These are phyloP conservation scores for Colletotrichum sp. DNA, from an alignment of 2,329 filamentous ascomycete species.

Conservation along the genomic window DNA sequence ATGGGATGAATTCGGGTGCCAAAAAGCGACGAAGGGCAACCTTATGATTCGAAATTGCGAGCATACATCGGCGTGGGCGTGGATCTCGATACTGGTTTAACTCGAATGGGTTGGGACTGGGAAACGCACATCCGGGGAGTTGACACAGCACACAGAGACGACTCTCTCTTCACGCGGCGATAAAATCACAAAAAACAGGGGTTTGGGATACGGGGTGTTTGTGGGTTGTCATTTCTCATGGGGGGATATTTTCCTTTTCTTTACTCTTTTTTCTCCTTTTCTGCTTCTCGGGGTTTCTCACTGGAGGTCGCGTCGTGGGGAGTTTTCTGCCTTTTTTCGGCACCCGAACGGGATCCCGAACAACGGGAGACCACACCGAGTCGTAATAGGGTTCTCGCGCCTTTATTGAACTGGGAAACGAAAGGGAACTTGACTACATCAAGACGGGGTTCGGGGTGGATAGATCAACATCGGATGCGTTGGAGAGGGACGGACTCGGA, in stretches of 20 bases:
- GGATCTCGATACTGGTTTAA: conserved; percentile 18
- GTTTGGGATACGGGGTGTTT: conserved; percentile 14
- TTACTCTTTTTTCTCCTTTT: background rate
- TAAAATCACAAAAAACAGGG: conserved; percentile 21
- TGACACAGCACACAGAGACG: conserved; percentile 9
- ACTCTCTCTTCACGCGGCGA: conserved; percentile 15
- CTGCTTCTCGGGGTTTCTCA: background rate
- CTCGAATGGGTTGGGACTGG: conserved; percentile 18
- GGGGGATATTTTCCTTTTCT: background rate
- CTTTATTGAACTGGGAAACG: background rate
- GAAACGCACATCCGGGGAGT: conserved; percentile 20
- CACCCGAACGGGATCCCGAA: background rate
- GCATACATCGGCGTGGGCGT: conserved; percentile 22
- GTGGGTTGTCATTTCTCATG: background rate
- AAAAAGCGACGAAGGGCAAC: conserved; percentile 18
- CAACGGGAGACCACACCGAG: background rate
- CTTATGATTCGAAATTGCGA: conserved; percentile 18
- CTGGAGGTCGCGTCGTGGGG: conserved; percentile 4
- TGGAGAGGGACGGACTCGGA: background rate
- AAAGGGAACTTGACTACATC: conserved; percentile 12
- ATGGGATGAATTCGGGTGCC: conserved; percentile 8
- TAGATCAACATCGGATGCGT: conserved; percentile 11
- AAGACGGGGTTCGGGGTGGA: background rate
- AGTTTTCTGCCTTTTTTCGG: conserved; percentile 4
- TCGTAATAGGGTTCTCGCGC: conserved; percentile 5